Conservation (phyloP, 306 rosid genomes). For the Gleditsia sinensis region DNA sequence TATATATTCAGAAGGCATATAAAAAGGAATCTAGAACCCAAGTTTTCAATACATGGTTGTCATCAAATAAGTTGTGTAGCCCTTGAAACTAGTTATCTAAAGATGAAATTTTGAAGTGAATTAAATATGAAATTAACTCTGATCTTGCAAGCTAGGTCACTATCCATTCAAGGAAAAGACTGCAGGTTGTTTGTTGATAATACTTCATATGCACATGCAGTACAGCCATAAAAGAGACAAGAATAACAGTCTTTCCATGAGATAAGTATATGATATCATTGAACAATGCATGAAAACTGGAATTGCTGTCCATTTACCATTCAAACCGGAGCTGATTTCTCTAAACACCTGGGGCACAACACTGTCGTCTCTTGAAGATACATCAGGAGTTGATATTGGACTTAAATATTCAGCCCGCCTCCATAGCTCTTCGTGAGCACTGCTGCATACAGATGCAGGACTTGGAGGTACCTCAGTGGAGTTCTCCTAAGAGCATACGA, state of each 20-base stretch:
- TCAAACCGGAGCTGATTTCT: constrained; percentile 86
- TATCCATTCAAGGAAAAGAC: constrained; percentile 3
- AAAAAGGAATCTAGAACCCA: constrained; percentile 14
- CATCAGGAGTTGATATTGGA: constrained; percentile 79
- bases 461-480: constrained; percentile 99
- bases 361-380: constrained; percentile 66
- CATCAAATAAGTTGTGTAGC: not conserved
- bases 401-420: constrained; percentile 69
- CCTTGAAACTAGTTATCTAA: constrained; percentile 16
- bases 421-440: constrained; percentile 83
- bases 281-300: constrained; percentile 24
- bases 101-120: constrained; percentile 12
- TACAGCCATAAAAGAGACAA: constrained; percentile 14
- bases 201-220: constrained; percentile 9
- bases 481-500: constrained; percentile 65
- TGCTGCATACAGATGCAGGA: constrained; percentile 97
- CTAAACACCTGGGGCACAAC: constrained; percentile 66
- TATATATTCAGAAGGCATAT: constrained; percentile 4
- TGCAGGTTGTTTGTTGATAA: constrained; percentile 1
- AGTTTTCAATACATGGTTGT: not conserved
- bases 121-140: constrained; percentile 15
- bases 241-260: constrained; percentile 3
- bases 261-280: constrained; percentile 14
- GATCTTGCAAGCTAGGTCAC: constrained; percentile 24
- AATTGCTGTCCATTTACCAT: constrained; percentile 52